Evolutionary conservation across 2,329 filamentous ascomycete species (phyloP), one percentile per base, ranked within the genome.

Genomic region (Pseudogymnoascus sp.): DNA sequence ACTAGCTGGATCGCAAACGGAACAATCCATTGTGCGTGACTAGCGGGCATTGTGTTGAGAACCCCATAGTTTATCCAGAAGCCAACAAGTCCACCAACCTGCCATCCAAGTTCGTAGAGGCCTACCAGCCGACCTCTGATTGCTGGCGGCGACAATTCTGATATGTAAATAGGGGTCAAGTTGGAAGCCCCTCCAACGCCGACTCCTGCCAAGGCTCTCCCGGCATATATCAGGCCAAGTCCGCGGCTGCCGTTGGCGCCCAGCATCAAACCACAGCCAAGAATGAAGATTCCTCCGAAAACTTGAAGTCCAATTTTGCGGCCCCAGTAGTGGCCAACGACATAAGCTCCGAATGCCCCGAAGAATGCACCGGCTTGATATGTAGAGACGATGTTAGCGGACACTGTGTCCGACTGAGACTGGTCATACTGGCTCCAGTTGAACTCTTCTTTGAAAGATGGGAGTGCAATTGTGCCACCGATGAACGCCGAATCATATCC

Each of bases 291-390:
- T 34, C 80, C 60, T 2, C 79, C 74, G 70, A 86, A 88, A 54
- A 84, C 65, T 64, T 85, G 75, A 2, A 92, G 77, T 20, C 83
- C 86, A 70, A 78, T 81, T 68, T 82, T 83, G 20, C 89, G 81
- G 28, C 89, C 89, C 64, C 87, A 75, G 70, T 81, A 89, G 75
- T 87, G 85, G 30, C 81, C 84, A 34, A 83, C 80, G 7, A 77
- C 79, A 66, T 88, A 91, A 61, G 85, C 87, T 63, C 82, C 80
- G 39, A 91, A 75, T n/a, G 86, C 83, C 58, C 90, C 90, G 67
- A 93, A 92, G 76, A 94, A 92, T 63, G 89, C 89, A 62, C 89
- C 89, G 8, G 89, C 90, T 73, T 93, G 90, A 75, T 90, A 92
- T 60, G 88, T 82, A 25, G 87, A 91, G 59, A 91, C 89, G 64